Evolutionary conservation across 768 basidiomycete genomes (phyloP).

Genomic region (Hericium alpestre): DNA sequence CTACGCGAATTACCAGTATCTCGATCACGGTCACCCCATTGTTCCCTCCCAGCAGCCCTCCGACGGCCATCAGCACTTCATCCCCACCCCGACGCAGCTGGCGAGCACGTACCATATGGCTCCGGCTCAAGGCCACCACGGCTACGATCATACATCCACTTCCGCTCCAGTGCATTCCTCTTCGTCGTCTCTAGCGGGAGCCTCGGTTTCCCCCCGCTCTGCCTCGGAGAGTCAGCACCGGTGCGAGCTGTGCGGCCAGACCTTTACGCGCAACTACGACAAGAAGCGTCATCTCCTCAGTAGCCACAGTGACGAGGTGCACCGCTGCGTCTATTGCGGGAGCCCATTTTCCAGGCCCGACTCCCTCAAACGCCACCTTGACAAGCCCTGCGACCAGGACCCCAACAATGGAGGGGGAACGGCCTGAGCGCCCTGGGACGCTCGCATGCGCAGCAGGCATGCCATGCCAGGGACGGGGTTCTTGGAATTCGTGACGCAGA

Average conservation of each 20-base stretch:
- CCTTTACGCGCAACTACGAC: slow-evolving; percentile 74
- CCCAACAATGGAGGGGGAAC: slow-evolving; percentile 6
- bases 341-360: slow-evolving; percentile 74
- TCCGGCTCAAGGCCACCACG: neutral
- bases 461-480: neutral
- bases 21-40: slow-evolving; percentile 10
- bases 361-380: slow-evolving; percentile 73
- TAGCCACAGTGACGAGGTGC: slow-evolving; percentile 51
- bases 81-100: slow-evolving; percentile 8
- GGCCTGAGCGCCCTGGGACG: neutral
- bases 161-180: neutral
- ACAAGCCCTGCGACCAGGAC: slow-evolving; percentile 66
- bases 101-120: neutral
- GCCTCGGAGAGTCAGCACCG: slow-evolving; percentile 38
- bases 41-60: slow-evolving; percentile 9
- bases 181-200: slow-evolving; percentile 7
- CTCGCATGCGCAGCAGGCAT: too few relatives aligned
- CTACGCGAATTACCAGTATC: slow-evolving; percentile 9
- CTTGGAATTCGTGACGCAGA: neutral
- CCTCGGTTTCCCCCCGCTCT: slow-evolving; percentile 16
- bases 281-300: slow-evolving; percentile 75
- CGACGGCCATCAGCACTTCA: neutral
- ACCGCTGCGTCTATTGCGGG: slow-evolving; percentile 62
- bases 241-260: slow-evolving; percentile 60
- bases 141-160: neutral